Conservation (phyloP, 768 basidiomycete species). For the Kwoniella bestiolae region DNA sequence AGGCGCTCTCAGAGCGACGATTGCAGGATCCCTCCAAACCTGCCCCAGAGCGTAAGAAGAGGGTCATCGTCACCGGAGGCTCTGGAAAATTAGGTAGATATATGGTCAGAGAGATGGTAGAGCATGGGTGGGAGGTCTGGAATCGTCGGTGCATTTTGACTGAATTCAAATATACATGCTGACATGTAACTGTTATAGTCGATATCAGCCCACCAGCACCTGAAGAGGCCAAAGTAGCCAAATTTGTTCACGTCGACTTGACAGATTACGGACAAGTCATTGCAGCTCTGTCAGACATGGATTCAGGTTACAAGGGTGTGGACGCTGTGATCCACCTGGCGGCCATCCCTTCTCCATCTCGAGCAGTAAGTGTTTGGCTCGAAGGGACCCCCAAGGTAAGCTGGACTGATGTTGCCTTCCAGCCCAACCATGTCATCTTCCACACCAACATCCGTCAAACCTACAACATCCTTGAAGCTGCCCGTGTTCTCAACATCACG, state of each 20-base stretch:
- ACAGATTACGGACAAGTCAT: constrained; percentile 54
- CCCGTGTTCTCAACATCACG: constrained; percentile 46
- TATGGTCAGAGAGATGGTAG: constrained; percentile 49
- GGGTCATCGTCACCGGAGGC: constrained; percentile 47
- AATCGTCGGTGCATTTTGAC: constrained; percentile 33
- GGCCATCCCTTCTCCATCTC: constrained; percentile 47
- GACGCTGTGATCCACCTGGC: constrained; percentile 54
- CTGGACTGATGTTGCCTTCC: not conserved
- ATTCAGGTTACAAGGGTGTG: constrained; percentile 39
- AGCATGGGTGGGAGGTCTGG: constrained; percentile 48
- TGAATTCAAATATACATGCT: too few species aligned
- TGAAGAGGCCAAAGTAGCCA: constrained; percentile 35
- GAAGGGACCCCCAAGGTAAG: not conserved
- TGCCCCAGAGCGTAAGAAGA: constrained; percentile 30
- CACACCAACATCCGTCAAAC: constrained; percentile 51
- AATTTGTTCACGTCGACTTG: constrained; percentile 44
- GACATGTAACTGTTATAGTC: constrained; percentile 16
- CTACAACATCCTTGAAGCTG: constrained; percentile 55
- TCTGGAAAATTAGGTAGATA: constrained; percentile 46
- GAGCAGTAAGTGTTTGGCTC: constrained; percentile 29
- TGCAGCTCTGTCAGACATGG: constrained; percentile 38
- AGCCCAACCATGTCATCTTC: constrained; percentile 54
- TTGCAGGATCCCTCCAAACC: constrained; percentile 29
- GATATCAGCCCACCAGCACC: constrained; percentile 37
- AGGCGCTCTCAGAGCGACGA: constrained; percentile 38